Evolutionary conservation across 768 basidiomycete species (phyloP).

Genomic region (Trametes villosa): DNA sequence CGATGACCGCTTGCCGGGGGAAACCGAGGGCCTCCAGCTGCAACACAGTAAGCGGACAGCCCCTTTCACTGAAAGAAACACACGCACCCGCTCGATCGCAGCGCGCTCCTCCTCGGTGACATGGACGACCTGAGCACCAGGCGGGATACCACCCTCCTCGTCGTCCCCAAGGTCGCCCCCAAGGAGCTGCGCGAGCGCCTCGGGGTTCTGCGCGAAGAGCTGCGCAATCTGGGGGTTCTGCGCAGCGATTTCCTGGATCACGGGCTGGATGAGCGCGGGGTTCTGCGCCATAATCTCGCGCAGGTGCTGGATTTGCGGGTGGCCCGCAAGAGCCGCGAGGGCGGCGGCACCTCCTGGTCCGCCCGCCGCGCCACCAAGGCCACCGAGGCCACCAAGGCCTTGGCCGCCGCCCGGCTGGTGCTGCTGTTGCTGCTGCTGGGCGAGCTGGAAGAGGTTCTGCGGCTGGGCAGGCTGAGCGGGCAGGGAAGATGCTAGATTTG

Average conservation of each 20-base stretch:
- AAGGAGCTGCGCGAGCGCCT: constrained; percentile 66
- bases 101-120: constrained; percentile 87
- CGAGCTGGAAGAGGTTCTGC: constrained; percentile 90
- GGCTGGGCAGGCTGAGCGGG: too few relatives aligned
- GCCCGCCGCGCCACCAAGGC: constrained; percentile 34
- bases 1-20: constrained; percentile 73
- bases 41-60: not conserved
- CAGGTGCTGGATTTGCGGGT: constrained; percentile 72
- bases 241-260: constrained; percentile 81
- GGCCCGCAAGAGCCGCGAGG: constrained; percentile 57
- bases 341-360: constrained; percentile 44
- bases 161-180: constrained; percentile 47
- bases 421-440: constrained; percentile 71
- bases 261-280: constrained; percentile 74
- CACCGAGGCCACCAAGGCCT: constrained; percentile 39
- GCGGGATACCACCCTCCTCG: constrained; percentile 45
- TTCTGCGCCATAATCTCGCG: constrained; percentile 76
- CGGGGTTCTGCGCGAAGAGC: constrained; percentile 70
- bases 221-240: constrained; percentile 79
- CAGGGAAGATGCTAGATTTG: too few relatives aligned
- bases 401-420: constrained; percentile 27
- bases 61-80: constrained; percentile 3
- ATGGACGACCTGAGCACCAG: constrained; percentile 66
- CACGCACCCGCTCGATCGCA: constrained; percentile 85
- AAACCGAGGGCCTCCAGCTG: constrained; percentile 91